These are phyloP conservation scores for Entomortierella lignicola DNA, from an alignment of 192 early-diverging fungal genomes.

Conservation along the genomic window DNA sequence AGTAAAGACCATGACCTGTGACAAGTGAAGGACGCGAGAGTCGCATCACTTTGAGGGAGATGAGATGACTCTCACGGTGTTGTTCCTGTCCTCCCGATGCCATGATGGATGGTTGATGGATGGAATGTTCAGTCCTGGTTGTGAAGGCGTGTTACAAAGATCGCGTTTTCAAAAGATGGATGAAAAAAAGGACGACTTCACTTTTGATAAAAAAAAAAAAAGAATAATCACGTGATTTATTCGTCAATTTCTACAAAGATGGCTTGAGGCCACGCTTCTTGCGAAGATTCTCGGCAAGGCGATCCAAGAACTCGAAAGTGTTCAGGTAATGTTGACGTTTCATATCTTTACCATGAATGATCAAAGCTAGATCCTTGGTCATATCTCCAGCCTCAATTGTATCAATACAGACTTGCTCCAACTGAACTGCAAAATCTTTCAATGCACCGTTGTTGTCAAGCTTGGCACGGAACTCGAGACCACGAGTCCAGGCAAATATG, in stretches of 20 bases:
- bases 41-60: slow-evolving; percentile 93
- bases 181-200: neutral
- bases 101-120: slow-evolving; percentile 23
- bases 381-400: slow-evolving; percentile 89
- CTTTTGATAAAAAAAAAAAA: neutral
- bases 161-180: neutral
- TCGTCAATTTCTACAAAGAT: slow-evolving; percentile 4
- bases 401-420: slow-evolving; percentile 91
- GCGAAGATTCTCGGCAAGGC: slow-evolving; percentile 76
- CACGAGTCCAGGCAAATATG: slow-evolving; percentile 97
- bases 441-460: slow-evolving; percentile 87
- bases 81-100: slow-evolving; percentile 41
- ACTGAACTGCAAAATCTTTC: slow-evolving; percentile 75
- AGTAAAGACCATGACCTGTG: slow-evolving; percentile 58
- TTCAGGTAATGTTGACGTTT: slow-evolving; percentile 89
- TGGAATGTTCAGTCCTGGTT: neutral
- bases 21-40: slow-evolving; percentile 81
- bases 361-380: slow-evolving; percentile 98
- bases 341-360: slow-evolving; percentile 88
- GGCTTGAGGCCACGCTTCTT: slow-evolving; percentile 34
- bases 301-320: slow-evolving; percentile 88
- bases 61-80: slow-evolving; percentile 68
- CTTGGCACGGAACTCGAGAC: slow-evolving; percentile 94
- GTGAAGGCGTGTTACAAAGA: neutral
- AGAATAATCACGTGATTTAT: neutral